phyloP scores from a whole-genome alignment of 1,284 basidiomycete species.

The Ceratobasidium sp. region DNA sequence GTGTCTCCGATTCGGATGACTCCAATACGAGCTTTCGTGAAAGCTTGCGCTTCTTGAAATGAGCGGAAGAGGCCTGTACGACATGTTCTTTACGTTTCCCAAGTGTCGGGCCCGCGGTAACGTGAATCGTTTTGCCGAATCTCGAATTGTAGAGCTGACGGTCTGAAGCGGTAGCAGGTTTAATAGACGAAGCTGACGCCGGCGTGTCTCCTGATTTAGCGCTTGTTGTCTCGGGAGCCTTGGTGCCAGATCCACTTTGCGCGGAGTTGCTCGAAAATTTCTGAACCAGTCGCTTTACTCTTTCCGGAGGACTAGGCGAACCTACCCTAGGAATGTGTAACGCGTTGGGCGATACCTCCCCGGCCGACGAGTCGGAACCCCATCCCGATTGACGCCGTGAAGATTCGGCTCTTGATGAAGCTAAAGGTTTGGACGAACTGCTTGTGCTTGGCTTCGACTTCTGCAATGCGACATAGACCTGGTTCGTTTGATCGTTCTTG shows the following conservation, averaged over 20 bases:
- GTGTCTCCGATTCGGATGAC: conserved; percentile 20
- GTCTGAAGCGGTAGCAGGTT: background rate
- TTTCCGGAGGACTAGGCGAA: background rate
- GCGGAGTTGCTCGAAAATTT: background rate
- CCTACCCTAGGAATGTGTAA: background rate
- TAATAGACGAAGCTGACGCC: background rate
- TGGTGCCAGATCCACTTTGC: background rate
- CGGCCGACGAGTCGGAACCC: background rate
- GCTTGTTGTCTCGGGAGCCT: background rate
- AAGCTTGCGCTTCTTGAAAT: conserved; percentile 33
- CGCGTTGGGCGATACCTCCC: background rate
- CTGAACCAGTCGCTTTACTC: background rate
- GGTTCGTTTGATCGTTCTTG: background rate
- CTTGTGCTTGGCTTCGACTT: conserved; percentile 1
- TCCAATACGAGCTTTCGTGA: conserved; percentile 4
- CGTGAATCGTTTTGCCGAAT: background rate
- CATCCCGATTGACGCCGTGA: background rate
- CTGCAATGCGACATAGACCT: background rate
- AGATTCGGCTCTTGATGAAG: background rate
- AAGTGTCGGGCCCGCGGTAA: background rate
- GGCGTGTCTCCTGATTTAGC: background rate
- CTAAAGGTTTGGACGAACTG: background rate
- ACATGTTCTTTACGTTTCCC: conserved; percentile 30
- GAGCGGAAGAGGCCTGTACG: conserved; percentile 1
- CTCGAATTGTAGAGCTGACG: background rate